Base-by-base conservation (phyloP, 148 eudicot species). In the Talinum fruticosum region DNA sequence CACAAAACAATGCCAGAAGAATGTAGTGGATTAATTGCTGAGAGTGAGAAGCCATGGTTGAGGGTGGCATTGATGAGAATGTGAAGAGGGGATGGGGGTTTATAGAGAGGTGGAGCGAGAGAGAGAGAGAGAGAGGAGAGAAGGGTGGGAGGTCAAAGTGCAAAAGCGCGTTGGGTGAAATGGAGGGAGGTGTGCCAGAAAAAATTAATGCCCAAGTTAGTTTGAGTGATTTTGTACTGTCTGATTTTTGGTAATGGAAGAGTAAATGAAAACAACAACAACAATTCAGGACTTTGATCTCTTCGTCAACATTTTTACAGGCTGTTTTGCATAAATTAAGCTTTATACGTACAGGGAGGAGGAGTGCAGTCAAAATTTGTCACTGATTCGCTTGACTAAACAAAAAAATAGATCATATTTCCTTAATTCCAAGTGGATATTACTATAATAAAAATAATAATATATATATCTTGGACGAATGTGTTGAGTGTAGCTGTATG, bases 1-100 rank as follows among this genome's bases (percentile, higher is more conserved):
- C 16, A 59, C 53, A 45, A 34, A 71, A 37, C 44, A 75, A 19
- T 62, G 71, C 36, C 54, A 76, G 82, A 2, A 71, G 28, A 24
- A 59, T 59, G 64, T 59, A n/a, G 23, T 18, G 75, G 13, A 45
- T 45, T 23, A 67, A 69, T 79, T 70, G 38, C 45, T 26, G 16
- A 32, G 26, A 4, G 10, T 5, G 18, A 14, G 74, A 33, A 34
- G 69, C 19, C 64, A 64, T 75, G 64, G 45, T 69, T 41, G 29
- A 59, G 28, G 16, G 10, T 23, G 23, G 16, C 18, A 80, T 49
- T 10, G n/a, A 37, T 57, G 8, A 29, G 4, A 10, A 33, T 35
- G n/a, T n/a, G n/a, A n/a, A n/a, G n/a, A n/a, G 49, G 53, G 57
- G 34, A 45, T 8, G 57, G 34, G 5, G 19, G 57, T 2, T 37